Percentiles rank a stretch among this genome's conserved stretches.
These are phyloP conservation scores for Eleusine coracana DNA, from an alignment of 176 grass and related monocot genomes.

Conservation along the genomic window DNA sequence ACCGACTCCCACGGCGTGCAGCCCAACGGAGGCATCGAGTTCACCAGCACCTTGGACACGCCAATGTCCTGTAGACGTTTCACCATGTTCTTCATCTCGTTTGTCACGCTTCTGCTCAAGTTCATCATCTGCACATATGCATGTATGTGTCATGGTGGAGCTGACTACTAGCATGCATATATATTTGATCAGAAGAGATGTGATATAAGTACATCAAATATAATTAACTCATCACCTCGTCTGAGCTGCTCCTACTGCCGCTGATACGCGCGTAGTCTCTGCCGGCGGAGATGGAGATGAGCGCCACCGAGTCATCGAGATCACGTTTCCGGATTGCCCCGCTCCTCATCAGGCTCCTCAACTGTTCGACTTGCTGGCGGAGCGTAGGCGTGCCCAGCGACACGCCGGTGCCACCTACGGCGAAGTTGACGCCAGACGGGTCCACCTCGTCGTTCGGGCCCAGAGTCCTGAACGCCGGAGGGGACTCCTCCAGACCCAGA, in stretches of 20 bases:
- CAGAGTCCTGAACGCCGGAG: background rate
- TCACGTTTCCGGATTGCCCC: background rate
- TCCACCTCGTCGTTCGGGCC: background rate
- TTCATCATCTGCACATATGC: background rate
- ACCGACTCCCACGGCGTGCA: background rate
- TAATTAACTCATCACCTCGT: background rate
- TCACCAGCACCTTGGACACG: background rate
- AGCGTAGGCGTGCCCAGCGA: background rate
- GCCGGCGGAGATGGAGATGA: background rate
- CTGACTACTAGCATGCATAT: too few species aligned
- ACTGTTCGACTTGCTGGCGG: background rate
- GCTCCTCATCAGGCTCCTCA: background rate
- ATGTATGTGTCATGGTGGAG: too few species aligned
- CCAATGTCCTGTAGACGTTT: background rate
- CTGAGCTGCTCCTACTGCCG: background rate
- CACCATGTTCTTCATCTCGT: background rate
- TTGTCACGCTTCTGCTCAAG: background rate
- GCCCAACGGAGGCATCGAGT: background rate
- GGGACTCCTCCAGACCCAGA: background rate
- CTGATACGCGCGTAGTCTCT: background rate
- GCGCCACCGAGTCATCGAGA: background rate
- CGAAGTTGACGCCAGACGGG: background rate
- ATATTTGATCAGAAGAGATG: too few species aligned
- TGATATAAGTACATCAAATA: background rate
- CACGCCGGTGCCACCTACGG: background rate